Base-by-base conservation (phyloP, 768 basidiomycete genomes). In the Guyanaporus albipodus region DNA sequence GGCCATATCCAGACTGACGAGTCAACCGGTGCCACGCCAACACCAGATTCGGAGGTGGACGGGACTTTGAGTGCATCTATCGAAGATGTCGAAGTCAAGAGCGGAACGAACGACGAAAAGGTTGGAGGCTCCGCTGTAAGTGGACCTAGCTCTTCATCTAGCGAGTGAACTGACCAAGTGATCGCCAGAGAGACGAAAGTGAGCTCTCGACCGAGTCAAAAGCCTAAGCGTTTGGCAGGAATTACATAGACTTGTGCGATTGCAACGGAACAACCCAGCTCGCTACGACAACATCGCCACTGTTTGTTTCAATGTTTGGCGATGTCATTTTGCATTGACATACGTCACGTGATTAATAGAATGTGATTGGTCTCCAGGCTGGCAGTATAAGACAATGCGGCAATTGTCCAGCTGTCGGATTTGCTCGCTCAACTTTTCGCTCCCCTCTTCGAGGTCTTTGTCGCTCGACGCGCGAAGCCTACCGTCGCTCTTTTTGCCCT, bases 381-480 rank as follows among this genome's bases (percentile, higher is more conserved):
- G 15, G 9, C 23, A 42, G 11, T 44, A 57, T 47, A 57, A 57
- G 26, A 47, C 44, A 43, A 38, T 37, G 44, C 8, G 1, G 26
- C 35, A 18, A 41, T 15, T 28, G 39, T n/a, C 14, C 15, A 6
- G 42, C 41, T 31, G 24, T 15, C 29, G 17, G 21, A 38, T 37
- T 11, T n/a, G 11, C 36, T 17, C 37, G 33, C 17, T 29, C 15
- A 28, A 32, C 17, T 19, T n/a, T n/a, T 44, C 19, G 3, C 17
- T 28, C 41, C 22, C 8, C 34, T 23, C 34, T 38, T 48, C 27
- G 32, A 19, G 46, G 26, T 32, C 31, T 35, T 31, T 49, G 33
- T 23, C 29, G 57, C 57, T 53, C n/a, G 55, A 52, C 50, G 55
- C 46, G n/a, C 38, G 23, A 42, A 42, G 19, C 54, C 31, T 31